phyloP scores from a whole-genome alignment of 371 early-diverging fungal species.

The Apophysomyces elegans region DNA sequence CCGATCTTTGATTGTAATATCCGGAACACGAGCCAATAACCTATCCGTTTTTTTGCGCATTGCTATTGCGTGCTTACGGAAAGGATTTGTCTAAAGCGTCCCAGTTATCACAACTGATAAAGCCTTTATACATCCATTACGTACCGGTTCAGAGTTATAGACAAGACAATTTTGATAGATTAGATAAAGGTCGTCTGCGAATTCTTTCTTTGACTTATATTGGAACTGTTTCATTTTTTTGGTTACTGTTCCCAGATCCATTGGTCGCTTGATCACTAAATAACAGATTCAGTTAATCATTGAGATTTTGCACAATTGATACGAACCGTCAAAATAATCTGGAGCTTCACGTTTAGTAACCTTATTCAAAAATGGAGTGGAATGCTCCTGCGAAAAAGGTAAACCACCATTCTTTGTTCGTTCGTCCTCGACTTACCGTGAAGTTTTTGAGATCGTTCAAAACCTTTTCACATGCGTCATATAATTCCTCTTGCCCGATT shows the following conservation, averaged over 20 bases:
- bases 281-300: not conserved
- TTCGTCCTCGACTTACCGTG: conserved; percentile 45
- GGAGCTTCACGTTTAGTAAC: conserved; percentile 95
- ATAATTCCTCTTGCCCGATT: conserved; percentile 91
- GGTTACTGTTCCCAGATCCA: conserved; percentile 91
- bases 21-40: conserved; percentile 82
- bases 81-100: conserved; percentile 60
- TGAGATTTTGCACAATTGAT: not conserved
- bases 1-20: conserved; percentile 71
- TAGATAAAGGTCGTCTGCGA: conserved; percentile 78
- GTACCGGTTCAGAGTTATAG: conserved; percentile 78
- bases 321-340: conserved; percentile 85
- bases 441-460: conserved; percentile 82
- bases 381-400: conserved; percentile 64
- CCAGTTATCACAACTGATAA: not conserved
- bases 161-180: conserved; percentile 85
- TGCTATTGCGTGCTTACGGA: conserved; percentile 82
- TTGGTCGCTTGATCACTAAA: conserved; percentile 86
- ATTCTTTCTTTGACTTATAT: conserved; percentile 80
- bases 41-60: conserved; percentile 80
- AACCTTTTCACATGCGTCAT: conserved; percentile 87
- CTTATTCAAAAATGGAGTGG: conserved; percentile 88
- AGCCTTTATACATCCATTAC: conserved; percentile 14
- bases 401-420: not conserved
- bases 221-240: conserved; percentile 74